Base-by-base conservation (phyloP, 768 basidiomycete genomes). In the Trichaptum fuscoviolaceum region DNA sequence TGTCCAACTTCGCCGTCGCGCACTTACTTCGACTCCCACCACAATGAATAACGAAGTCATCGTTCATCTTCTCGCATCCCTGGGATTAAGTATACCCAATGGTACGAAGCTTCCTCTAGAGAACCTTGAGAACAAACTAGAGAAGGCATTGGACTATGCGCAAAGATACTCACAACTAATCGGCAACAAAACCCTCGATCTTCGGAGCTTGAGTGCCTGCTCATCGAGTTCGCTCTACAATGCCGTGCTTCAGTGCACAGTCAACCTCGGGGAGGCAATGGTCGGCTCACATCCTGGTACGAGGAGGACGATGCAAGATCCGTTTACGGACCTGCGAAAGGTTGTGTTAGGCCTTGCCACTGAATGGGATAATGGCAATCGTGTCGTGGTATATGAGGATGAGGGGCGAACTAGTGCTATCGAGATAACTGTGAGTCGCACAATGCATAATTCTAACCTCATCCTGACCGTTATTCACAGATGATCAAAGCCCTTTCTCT, bases 131-230 rank as follows among this genome's bases (percentile, higher is more conserved):
- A n/a, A 58, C 4, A n/a, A 26, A n/a, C 57, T 58, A n/a, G 25
- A n/a, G 25, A 58, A 58, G 25, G 57, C 57, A 58, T 9, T 58
- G 20, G 57, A 61, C 59, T 61, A 34, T 24, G 59, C 59, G 8
- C 59, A 61, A 61, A 25, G 30, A 24, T 25, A 12, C 24, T 17
- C 59, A 15, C 10, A 61, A 17, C 23, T 61, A 9, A 61, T 61
- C 12, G 59, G 25, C 24, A 17, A 25, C 25, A 61, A 25, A 17
- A 25, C 59, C 25, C 59, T 61, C 25, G 59, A 61, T 17, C 59
- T 34, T 23, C 3, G 15, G 23, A 61, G 15, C 15, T 34, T 24
- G 25, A 24, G 9, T 15, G 30, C 10, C 17, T 61, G 59, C 3
- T 61, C 59, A 24, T 34, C 59, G 15, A 25, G 9, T 34, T 61